Evolutionary conservation across 768 basidiomycete species (phyloP).

Genomic region (Russula compacta): DNA sequence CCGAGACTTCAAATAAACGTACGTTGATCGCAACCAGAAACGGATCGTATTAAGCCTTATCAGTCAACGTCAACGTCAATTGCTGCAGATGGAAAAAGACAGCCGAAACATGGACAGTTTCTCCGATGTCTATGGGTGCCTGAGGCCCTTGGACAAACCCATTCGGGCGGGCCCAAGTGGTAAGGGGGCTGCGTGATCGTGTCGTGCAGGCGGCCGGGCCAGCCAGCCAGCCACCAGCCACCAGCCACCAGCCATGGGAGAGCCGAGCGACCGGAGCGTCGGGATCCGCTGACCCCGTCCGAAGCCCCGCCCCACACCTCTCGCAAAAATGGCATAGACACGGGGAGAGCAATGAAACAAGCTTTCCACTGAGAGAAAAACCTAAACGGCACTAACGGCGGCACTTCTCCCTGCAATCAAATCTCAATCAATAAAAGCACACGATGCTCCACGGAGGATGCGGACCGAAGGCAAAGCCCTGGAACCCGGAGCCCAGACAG

Average conservation of each 20-base stretch:
- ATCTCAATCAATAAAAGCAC: not conserved
- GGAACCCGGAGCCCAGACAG: conserved; percentile 12
- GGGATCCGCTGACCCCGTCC: not conserved
- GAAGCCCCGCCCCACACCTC: not conserved
- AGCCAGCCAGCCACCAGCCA: no score
- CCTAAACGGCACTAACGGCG: not conserved
- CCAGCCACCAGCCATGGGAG: not conserved
- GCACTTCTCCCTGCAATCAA: not conserved
- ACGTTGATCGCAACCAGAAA: conserved; percentile 1
- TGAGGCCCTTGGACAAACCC: no score
- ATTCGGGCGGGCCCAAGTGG: no score
- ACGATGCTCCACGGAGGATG: not conserved
- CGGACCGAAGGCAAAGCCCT: conserved; percentile 11
- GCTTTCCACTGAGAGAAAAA: conserved; percentile 11
- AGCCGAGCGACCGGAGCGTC: not conserved
- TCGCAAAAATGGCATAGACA: not conserved
- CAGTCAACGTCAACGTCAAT: not conserved
- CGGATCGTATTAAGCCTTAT: conserved; percentile 12
- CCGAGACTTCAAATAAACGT: conserved; percentile 11
- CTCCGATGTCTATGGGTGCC: not conserved
- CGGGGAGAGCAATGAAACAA: not conserved
- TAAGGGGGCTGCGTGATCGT: no score
- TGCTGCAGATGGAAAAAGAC: not conserved
- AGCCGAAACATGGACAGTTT: not conserved
- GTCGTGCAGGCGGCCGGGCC: no score